phyloP scores from a whole-genome alignment of 345 rosid genomes.

The Odontarrhena argentea region DNA sequence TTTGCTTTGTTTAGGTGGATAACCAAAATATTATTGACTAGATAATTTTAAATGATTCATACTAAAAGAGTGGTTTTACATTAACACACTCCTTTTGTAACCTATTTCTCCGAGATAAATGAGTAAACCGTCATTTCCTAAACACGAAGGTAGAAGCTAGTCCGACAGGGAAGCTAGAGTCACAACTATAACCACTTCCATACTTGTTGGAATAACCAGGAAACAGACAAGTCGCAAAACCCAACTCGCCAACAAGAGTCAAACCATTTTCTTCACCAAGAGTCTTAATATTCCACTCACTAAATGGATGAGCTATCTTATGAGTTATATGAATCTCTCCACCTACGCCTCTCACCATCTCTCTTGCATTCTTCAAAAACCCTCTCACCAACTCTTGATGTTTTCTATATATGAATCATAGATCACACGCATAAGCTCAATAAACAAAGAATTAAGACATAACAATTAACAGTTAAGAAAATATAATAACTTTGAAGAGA shows the following conservation, averaged over 20 bases:
- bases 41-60: too few species aligned
- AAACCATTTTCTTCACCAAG: slow-evolving; percentile 39
- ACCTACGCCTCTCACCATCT: slow-evolving; percentile 28
- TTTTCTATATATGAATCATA: too few species aligned
- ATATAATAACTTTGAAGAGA: too few species aligned
- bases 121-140: neutral
- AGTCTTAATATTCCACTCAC: slow-evolving; percentile 40
- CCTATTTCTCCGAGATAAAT: too few species aligned
- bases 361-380: slow-evolving; percentile 44
- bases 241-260: neutral
- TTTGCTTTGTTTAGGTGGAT: too few species aligned
- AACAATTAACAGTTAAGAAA: too few species aligned
- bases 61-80: too few species aligned
- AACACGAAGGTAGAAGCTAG: slow-evolving; percentile 22
- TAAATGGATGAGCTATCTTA: slow-evolving; percentile 45
- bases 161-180: slow-evolving; percentile 20
- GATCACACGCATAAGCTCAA: neutral
- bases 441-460: too few species aligned
- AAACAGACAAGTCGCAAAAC: slow-evolving; percentile 24
- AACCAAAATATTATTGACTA: too few species aligned
- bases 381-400: slow-evolving; percentile 44
- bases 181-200: slow-evolving; percentile 35
- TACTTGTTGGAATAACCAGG: slow-evolving; percentile 52
- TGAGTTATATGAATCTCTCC: slow-evolving; percentile 61
- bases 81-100: too few species aligned